These are phyloP conservation scores for Tolypocladium nubicola DNA, from an alignment of 2,329 filamentous ascomycete species.

Conservation along the genomic window DNA sequence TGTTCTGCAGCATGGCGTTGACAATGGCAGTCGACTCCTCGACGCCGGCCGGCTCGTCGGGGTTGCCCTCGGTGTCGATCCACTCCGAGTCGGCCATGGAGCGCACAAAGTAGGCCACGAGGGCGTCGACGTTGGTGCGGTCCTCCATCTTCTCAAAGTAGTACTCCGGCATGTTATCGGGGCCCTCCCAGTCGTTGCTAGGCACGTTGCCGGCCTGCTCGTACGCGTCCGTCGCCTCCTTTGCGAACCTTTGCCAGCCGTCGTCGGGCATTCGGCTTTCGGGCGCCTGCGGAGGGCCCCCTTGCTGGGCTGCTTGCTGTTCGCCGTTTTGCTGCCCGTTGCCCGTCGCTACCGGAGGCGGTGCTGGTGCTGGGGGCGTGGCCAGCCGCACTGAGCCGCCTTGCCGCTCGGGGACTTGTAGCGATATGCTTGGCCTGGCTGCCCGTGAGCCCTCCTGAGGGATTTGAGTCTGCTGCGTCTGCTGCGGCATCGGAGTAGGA, in stretches of 20 bases:
- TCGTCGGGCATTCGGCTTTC: not conserved
- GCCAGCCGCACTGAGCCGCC: constrained; percentile 52
- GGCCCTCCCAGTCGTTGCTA: not conserved
- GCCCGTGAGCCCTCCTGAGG: constrained; percentile 13
- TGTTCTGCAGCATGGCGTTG: constrained; percentile 40
- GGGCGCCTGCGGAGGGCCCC: not conserved
- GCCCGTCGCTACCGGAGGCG: constrained; percentile 37
- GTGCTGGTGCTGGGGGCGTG: constrained; percentile 34
- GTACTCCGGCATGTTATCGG: constrained; percentile 14
- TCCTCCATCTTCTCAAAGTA: constrained; percentile 29
- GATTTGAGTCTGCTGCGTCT: constrained; percentile 4
- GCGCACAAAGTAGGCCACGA: constrained; percentile 44
- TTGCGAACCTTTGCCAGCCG: constrained; percentile 10
- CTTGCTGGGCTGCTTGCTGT: constrained; percentile 2
- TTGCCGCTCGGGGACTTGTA: constrained; percentile 38
- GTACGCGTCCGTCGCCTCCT: constrained; percentile 11
- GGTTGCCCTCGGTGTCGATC: constrained; percentile 35
- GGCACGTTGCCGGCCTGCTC: constrained; percentile 3
- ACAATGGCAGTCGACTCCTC: constrained; percentile 46
- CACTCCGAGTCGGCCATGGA: constrained; percentile 39
- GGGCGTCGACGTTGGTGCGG: constrained; percentile 44
- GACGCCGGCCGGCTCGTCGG: constrained; percentile 30
- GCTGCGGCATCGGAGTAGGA: not conserved
- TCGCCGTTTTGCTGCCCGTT: constrained; percentile 25
- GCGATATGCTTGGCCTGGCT: constrained; percentile 25